Base-by-base conservation (phyloP, 768 basidiomycete genomes). In the Galerina marginata region DNA sequence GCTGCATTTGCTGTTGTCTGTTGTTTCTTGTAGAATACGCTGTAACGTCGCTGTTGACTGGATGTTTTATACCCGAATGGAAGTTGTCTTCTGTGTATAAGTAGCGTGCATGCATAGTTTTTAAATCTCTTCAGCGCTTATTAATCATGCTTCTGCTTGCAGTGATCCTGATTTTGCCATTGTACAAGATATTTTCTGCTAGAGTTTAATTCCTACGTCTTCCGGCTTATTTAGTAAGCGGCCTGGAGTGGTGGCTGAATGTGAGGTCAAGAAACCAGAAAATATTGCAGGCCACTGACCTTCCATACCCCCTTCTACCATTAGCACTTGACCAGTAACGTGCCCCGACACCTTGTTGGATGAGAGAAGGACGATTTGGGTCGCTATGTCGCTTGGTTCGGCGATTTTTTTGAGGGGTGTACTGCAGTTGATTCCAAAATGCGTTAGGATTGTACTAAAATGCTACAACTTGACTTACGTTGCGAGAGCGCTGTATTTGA, bases 231-330 rank as follows among this genome's bases (percentile, higher is more conserved):
- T 77, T 10, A 77, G 65, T 48, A 78, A 60, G 42, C 74, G 72
- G 56, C 75, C 74, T 76, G 56, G 15, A 45, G 48, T 43, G 1
- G 40, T 16, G 45, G 38, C 12, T 39, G 29, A 12, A 56, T 20
- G 46, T 63, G 50, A 59, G 36, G 33, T 53, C 62, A 6, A 15
- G n/a, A 15, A 10, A 9, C 9, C 40, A 58, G 45, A 37, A 51
- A 54, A 26, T 11, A 6, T 54, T n/a, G 36, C 45, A 39, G 5
- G 25, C 25, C 5, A 65, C 59, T 69, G 40, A 76, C 91, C 91
- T 80, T 92, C 91, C 90, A 91, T 91, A 2, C 91, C 91, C 2
- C 90, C 91, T 47, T 84, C 83, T 6, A 91, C 79, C 86, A 90
- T 89, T 29, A 90, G 67, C 6, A 87, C 82, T 65, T 90, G 84